Base-by-base conservation (phyloP, 176 grass and related monocot genomes). In the Stipa capillata region DNA sequence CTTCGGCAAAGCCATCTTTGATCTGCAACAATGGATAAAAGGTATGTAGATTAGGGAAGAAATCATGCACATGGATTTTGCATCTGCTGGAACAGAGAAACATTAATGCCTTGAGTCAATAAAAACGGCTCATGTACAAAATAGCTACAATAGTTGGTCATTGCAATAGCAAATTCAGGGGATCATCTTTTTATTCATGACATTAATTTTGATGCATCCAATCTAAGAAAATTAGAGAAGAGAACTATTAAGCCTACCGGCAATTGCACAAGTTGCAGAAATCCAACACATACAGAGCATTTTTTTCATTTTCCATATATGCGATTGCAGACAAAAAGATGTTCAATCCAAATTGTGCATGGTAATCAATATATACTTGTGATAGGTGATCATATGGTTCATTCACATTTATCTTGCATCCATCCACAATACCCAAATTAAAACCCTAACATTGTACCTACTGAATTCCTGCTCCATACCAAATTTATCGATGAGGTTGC, bases 1-100 rank as follows among this genome's bases (percentile, higher is more conserved):
- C 85, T 70, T 87, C 85, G 1, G 12, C 64, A 79, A 88, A 84
- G 0, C 74, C 81, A 74, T 66, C 74, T 39, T 84, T 84, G 59
- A 88, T 88, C 86, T 88, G 49, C 49, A 34, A 21, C 29, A 24
- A 32, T 21, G 21, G 36, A 66, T 0, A 55, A 60, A 41, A 51
- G 8, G 17, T n/a, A n/a, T 29, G 17, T 29, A 50, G 2, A 17
- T 29, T 48, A 35, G 16, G 32, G 7, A 15, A 36, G 60, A 10
- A 4, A 63, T 20, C 32, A 16, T 63, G 8, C 31, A 8, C 7
- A 17, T 20, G 16, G n/a, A n/a, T n/a, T n/a, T n/a, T n/a, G n/a
- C n/a, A n/a, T n/a, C n/a, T n/a, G n/a, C n/a, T n/a, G n/a, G n/a
- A n/a, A n/a, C n/a, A n/a, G n/a, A n/a, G n/a, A n/a, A n/a, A n/a